phyloP scores from a whole-genome alignment of 495 filamentous ascomycete species.

The Astrothelium macrocarpum region DNA sequence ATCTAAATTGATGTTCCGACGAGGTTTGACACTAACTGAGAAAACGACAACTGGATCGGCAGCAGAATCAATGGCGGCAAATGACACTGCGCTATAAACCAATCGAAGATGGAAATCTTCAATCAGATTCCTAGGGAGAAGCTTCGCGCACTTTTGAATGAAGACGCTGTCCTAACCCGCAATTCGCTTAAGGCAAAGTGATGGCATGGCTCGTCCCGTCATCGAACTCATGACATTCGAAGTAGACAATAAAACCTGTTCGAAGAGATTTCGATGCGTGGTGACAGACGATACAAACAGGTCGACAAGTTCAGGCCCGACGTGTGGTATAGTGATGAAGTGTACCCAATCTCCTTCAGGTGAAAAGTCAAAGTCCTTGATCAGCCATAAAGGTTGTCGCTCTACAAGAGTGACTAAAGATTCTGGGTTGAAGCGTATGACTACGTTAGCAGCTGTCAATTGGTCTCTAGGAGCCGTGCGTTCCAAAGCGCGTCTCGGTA shows the following conservation, averaged over 20 bases:
- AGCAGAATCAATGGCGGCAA: not conserved
- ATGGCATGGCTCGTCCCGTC: not conserved
- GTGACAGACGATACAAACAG: not conserved
- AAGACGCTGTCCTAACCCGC: not conserved
- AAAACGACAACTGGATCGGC: not conserved
- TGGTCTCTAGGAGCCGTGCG: not conserved
- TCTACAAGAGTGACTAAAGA: not conserved
- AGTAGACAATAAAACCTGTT: not conserved
- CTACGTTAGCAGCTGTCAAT: not conserved
- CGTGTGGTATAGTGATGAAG: constrained; percentile 1
- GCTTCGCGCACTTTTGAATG: not conserved
- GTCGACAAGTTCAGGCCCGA: not conserved
- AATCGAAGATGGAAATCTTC: not conserved
- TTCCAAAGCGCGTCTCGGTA: not conserved
- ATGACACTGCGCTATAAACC: not conserved
- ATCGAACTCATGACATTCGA: not conserved
- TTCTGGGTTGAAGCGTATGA: not conserved
- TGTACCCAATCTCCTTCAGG: constrained; percentile 1
- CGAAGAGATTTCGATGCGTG: not conserved
- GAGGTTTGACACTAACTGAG: not conserved
- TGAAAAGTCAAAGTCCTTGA: constrained; percentile 1
- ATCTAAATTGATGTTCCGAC: not conserved
- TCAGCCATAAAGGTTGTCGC: not conserved
- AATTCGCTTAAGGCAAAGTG: not conserved
- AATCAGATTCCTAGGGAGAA: not conserved